Evolutionary conservation across 768 basidiomycete species (phyloP).

Genomic region (Mycena filopes): DNA sequence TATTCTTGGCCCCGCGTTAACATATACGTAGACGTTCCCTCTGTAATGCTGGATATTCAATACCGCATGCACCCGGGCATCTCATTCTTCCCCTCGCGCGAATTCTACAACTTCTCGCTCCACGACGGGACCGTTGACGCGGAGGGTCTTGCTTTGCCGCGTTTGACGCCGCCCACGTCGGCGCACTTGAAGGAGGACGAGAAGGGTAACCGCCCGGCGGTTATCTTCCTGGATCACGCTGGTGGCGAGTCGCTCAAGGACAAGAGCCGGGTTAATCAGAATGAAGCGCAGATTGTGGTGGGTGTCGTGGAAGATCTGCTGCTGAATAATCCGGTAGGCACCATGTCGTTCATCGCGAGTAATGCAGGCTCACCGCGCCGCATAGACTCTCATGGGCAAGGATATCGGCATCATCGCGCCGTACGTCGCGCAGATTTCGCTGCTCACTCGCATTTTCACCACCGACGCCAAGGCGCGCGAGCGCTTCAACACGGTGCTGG

Average conservation of each 20-base stretch:
- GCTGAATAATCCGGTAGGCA: conserved; percentile 73
- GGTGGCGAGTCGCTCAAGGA: conserved; percentile 74
- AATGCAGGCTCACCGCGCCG: conserved; percentile 16
- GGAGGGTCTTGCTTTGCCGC: conserved; percentile 56
- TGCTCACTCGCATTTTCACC: conserved; percentile 75
- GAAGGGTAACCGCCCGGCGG: conserved; percentile 61
- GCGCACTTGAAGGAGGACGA: conserved; percentile 56
- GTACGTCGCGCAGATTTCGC: conserved; percentile 86
- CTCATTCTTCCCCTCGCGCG: conserved; percentile 84
- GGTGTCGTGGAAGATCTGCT: conserved; percentile 87
- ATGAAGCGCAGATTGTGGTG: conserved; percentile 82
- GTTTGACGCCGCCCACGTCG: conserved; percentile 71
- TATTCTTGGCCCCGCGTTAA: conserved; percentile 20
- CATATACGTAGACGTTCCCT: conserved; percentile 71
- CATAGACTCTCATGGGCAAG: conserved; percentile 67
- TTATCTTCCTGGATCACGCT: conserved; percentile 86
- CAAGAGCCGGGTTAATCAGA: conserved; percentile 80
- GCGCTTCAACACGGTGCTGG: conserved; percentile 71
- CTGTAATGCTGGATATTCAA: conserved; percentile 93
- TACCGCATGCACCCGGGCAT: conserved; percentile 96
- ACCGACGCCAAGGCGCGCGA: conserved; percentile 59
- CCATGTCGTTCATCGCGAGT: neutral
- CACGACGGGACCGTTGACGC: conserved; percentile 80
- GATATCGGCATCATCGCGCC: conserved; percentile 96
- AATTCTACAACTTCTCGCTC: conserved; percentile 81